phyloP scores from a whole-genome alignment of 2,329 filamentous ascomycete genomes.

The Aspergillus aculeatinus region DNA sequence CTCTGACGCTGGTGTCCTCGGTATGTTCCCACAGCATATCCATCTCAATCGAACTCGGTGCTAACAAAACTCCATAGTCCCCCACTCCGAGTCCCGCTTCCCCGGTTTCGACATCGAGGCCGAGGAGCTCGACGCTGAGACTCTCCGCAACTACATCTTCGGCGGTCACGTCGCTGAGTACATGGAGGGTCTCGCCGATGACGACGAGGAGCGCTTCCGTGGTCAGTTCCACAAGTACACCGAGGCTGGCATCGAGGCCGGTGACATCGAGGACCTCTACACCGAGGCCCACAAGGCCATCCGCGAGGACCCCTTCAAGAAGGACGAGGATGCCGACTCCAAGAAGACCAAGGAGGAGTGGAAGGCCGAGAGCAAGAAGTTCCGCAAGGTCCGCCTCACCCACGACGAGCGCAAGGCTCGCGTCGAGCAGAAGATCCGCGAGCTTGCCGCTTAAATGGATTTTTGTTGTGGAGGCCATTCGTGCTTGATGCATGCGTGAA shows the following conservation, averaged over 20 bases:
- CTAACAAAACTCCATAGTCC: constrained; percentile 52
- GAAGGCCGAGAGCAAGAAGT: constrained; percentile 95
- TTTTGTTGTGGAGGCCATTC: constrained; percentile 15
- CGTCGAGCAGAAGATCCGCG: constrained; percentile 88
- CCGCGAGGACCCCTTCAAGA: constrained; percentile 97
- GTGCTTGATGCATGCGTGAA: constrained; percentile 24
- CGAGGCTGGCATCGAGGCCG: constrained; percentile 93
- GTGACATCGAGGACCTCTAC: constrained; percentile 96
- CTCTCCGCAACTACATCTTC: constrained; percentile 98
- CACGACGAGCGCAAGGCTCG: constrained; percentile 79
- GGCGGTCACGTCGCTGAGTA: constrained; percentile 98
- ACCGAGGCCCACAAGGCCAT: constrained; percentile 91
- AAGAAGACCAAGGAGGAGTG: constrained; percentile 98
- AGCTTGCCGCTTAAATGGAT: constrained; percentile 55
- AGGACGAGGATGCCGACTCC: constrained; percentile 68
- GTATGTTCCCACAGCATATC: not conserved
- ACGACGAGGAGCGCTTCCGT: constrained; percentile 99
- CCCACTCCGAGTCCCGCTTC: constrained; percentile 99
- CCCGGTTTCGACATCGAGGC: constrained; percentile 95
- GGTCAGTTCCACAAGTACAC: constrained; percentile 97
- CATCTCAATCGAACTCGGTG: not conserved
- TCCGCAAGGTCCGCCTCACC: constrained; percentile 72
- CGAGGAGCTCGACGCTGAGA: constrained; percentile 97
- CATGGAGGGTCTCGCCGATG: constrained; percentile 99
- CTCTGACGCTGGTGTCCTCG: constrained; percentile 91